A percentile compares a stretch with the other conserved stretches of the same genome.
phyloP scores from a whole-genome alignment of 805 yeast genomes.

The Dipodascopsis tothii region DNA sequence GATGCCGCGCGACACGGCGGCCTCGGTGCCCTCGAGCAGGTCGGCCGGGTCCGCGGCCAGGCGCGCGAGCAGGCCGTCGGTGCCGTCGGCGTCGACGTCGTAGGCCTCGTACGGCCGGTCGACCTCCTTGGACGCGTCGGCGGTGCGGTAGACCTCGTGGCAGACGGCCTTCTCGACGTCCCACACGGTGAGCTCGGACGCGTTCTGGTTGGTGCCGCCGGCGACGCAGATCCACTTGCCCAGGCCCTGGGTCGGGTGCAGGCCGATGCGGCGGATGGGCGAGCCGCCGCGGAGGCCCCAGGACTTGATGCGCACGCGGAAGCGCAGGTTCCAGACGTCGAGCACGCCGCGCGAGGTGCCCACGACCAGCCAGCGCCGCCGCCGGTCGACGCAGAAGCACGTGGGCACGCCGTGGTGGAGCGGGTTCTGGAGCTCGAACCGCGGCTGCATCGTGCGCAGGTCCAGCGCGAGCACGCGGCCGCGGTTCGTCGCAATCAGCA shows the following conservation, averaged over 20 bases:
- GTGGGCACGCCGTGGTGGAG: constrained; percentile 59
- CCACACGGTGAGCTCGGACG: constrained; percentile 62
- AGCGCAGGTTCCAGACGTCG: constrained; percentile 75
- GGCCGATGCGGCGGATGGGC: constrained; percentile 44
- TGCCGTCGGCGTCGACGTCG: constrained; percentile 23
- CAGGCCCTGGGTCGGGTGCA: constrained; percentile 39
- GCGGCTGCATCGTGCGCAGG: constrained; percentile 43
- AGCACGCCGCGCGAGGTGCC: constrained; percentile 73
- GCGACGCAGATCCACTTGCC: constrained; percentile 46
- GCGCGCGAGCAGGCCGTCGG: constrained; percentile 21
- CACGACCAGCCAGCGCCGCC: constrained; percentile 54
- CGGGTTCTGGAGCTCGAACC: constrained; percentile 44
- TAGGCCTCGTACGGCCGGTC: constrained; percentile 20
- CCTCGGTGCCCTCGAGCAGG: constrained; percentile 15
- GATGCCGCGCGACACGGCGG: constrained; percentile 12
- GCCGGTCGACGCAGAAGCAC: constrained; percentile 49
- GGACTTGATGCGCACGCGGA: constrained; percentile 49
- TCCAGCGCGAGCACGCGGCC: constrained; percentile 50
- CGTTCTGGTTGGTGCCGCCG: constrained; percentile 52
- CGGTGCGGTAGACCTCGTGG: constrained; percentile 36
- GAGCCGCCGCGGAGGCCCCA: constrained; percentile 50
- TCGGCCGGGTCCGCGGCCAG: constrained; percentile 22
- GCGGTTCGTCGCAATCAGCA: constrained; percentile 47
- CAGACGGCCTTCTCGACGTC: constrained; percentile 62
- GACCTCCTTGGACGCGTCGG: constrained; percentile 8